Percentiles rank a stretch among this genome's conserved stretches.
phyloP scores from a whole-genome alignment of 2,329 filamentous ascomycete genomes.

The Fusarium sp. region DNA sequence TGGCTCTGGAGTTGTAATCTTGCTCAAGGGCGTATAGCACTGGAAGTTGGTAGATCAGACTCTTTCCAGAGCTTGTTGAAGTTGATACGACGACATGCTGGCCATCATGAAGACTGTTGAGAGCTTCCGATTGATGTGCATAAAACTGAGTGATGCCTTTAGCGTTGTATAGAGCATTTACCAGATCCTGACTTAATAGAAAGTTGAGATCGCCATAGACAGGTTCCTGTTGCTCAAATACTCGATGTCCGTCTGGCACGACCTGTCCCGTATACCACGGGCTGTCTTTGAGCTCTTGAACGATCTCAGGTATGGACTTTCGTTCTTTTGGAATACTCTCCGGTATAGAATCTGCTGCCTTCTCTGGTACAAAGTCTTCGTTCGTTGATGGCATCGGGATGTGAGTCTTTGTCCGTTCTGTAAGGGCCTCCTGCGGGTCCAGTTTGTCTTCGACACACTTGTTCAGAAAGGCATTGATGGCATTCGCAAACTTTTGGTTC shows the following conservation, averaged over 20 bases:
- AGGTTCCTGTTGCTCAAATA: slow-evolving; percentile 87
- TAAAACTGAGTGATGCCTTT: slow-evolving; percentile 89
- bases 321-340: slow-evolving; percentile 82
- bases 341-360: slow-evolving; percentile 65
- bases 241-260: slow-evolving; percentile 90
- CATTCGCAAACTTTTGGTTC: slow-evolving; percentile 83
- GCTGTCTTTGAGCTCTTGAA: slow-evolving; percentile 83
- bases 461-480: slow-evolving; percentile 82
- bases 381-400: slow-evolving; percentile 71
- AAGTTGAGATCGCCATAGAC: slow-evolving; percentile 89
- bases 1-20: slow-evolving; percentile 81
- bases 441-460: slow-evolving; percentile 72
- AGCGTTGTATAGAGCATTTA: slow-evolving; percentile 96
- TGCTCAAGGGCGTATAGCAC: slow-evolving; percentile 88
- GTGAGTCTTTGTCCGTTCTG: slow-evolving; percentile 66
- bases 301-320: slow-evolving; percentile 84
- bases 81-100: slow-evolving; percentile 93
- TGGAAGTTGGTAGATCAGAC: slow-evolving; percentile 96
- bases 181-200: slow-evolving; percentile 86
- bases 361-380: slow-evolving; percentile 45
- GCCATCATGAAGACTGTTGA: slow-evolving; percentile 86
- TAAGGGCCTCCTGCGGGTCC: slow-evolving; percentile 77
- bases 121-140: slow-evolving; percentile 91
- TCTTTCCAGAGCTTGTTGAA: slow-evolving; percentile 96
- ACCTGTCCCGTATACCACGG: slow-evolving; percentile 95